Percentiles rank a stretch among this genome's conserved stretches.
phyloP scores from a whole-genome alignment of 805 yeast genomes.

The Spathaspora gorwiae region DNA sequence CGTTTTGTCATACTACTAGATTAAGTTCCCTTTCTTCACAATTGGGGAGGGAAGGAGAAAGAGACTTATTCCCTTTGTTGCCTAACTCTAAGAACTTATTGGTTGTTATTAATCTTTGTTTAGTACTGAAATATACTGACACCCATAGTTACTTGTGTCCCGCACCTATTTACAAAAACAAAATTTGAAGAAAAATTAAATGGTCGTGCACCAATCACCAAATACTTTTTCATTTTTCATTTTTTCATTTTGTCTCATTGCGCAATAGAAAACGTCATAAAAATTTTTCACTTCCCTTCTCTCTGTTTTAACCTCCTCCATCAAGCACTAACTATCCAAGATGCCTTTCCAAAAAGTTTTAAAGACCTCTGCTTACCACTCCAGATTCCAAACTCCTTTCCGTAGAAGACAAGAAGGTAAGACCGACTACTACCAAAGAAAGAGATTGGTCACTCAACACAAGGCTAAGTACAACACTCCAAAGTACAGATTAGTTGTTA shows the following conservation, averaged over 20 bases:
- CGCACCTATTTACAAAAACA: background rate
- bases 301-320: background rate
- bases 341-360: constrained; percentile 73
- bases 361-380: constrained; percentile 92
- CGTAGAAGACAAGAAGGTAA: constrained; percentile 99
- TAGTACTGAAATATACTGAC: background rate
- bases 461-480: constrained; percentile 99
- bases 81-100: too few relatives aligned
- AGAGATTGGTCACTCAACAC: constrained; percentile 99
- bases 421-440: constrained; percentile 99
- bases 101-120: too few relatives aligned
- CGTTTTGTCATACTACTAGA: too few relatives aligned
- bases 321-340: background rate
- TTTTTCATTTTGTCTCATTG: background rate
- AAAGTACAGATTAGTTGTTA: constrained; percentile 98
- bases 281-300: background rate
- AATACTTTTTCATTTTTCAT: background rate
- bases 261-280: too few relatives aligned
- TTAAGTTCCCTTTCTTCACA: too few relatives aligned
- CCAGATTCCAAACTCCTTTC: constrained; percentile 99
- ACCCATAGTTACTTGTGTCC: background rate
- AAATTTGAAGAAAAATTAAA: background rate
- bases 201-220: background rate
- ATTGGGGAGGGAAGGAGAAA: too few relatives aligned
- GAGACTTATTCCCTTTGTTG: too few relatives aligned